These are phyloP conservation scores for Penicillium sp. DNA, from an alignment of 2,329 filamentous ascomycete species.

Conservation along the genomic window DNA sequence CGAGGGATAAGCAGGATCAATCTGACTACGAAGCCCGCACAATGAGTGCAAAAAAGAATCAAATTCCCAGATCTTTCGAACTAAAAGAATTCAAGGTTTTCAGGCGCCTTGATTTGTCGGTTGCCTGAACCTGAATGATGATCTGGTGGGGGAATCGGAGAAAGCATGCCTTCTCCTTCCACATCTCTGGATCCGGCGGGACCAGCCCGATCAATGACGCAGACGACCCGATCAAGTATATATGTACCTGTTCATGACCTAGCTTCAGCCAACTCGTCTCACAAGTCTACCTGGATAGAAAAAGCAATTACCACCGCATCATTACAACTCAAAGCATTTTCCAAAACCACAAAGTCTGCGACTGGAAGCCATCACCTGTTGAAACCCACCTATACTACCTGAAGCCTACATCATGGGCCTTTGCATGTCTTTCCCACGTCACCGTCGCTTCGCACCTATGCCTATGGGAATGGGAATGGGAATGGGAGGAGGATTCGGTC, in stretches of 20 bases:
- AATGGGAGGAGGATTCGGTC: conserved; percentile 7
- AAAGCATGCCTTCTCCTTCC: background rate
- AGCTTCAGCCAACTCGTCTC: background rate
- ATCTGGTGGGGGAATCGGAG: background rate
- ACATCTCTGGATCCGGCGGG: background rate
- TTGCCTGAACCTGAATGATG: background rate
- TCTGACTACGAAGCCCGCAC: background rate
- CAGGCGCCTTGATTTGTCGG: no score
- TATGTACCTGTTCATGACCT: background rate
- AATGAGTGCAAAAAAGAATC: background rate
- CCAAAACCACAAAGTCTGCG: background rate
- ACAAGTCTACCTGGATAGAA: background rate
- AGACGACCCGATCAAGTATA: conserved; percentile 2
- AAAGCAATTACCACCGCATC: background rate
- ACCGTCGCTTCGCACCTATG: background rate
- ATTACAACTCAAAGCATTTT: background rate
- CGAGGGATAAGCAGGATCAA: no score
- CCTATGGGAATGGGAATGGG: conserved; percentile 1
- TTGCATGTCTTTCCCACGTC: conserved; percentile 16
- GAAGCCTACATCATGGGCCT: conserved; percentile 10
- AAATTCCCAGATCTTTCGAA: background rate
- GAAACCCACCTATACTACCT: background rate
- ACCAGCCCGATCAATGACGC: conserved; percentile 9
- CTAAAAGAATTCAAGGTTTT: no score
- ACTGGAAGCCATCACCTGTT: background rate